phyloP scores from a whole-genome alignment of 345 rosid species.

The Rhizophora apiculata region DNA sequence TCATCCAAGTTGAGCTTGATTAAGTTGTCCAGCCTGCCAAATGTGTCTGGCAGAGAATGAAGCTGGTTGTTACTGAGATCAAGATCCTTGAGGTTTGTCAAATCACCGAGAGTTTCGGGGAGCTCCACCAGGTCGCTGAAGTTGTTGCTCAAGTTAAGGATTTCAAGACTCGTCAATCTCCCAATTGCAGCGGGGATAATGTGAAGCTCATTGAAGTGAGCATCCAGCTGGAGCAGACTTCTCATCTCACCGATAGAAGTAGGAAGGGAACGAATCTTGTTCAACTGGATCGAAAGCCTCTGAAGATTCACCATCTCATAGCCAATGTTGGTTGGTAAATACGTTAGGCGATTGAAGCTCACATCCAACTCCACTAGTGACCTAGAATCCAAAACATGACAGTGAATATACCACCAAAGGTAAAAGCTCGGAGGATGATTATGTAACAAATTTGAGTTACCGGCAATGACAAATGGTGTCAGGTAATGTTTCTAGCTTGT shows the following conservation, averaged over 20 bases:
- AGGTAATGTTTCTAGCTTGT: slow-evolving; percentile 69
- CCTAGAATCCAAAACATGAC: slow-evolving; percentile 30
- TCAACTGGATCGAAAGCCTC: slow-evolving; percentile 59
- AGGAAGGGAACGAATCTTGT: slow-evolving; percentile 74
- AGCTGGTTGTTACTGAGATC: slow-evolving; percentile 91
- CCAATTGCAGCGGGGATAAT: slow-evolving; percentile 68
- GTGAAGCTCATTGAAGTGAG: slow-evolving; percentile 77
- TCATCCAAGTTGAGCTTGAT: slow-evolving; percentile 63
- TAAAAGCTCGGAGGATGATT: neutral
- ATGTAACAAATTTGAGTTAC: slow-evolving; percentile 33
- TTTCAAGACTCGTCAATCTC: slow-evolving; percentile 61
- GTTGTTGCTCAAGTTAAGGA: slow-evolving; percentile 66
- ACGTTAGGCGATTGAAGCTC: slow-evolving; percentile 66
- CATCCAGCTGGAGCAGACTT: slow-evolving; percentile 59
- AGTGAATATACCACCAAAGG: neutral
- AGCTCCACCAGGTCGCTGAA: slow-evolving; percentile 75
- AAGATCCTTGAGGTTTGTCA: slow-evolving; percentile 73
- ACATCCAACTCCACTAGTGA: slow-evolving; percentile 68
- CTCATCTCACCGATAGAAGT: slow-evolving; percentile 70
- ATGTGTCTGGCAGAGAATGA: slow-evolving; percentile 68
- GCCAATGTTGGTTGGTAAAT: slow-evolving; percentile 88
- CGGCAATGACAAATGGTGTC: slow-evolving; percentile 77
- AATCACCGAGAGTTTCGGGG: slow-evolving; percentile 72
- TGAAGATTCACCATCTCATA: slow-evolving; percentile 56
- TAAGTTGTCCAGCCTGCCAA: slow-evolving; percentile 74